Conservation (phyloP, 176 grass and related monocot genomes). For the Themeda triandra region DNA sequence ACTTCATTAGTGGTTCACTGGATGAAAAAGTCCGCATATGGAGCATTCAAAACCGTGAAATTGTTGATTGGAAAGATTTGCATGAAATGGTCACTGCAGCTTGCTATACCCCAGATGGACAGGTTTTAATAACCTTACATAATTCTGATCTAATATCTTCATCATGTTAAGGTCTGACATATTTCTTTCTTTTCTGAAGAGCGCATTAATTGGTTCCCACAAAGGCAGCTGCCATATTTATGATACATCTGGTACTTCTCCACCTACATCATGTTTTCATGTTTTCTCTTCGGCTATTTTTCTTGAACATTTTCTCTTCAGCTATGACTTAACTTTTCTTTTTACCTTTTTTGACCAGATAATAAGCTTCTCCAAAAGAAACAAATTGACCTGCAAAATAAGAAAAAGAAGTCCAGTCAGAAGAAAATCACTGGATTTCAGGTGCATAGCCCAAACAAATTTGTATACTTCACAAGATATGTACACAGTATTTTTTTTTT, state of each 20-base stretch:
- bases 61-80: constrained; percentile 98
- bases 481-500: neutral
- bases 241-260: constrained; percentile 79
- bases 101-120: constrained; percentile 92
- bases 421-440: constrained; percentile 99
- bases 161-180: constrained; percentile 28
- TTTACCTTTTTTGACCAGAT: constrained; percentile 44
- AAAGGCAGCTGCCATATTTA: constrained; percentile 87
- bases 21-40: constrained; percentile 96
- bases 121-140: constrained; percentile 52
- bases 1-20: constrained; percentile 95
- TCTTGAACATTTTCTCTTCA: too few relatives aligned
- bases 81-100: constrained; percentile 98
- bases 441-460: constrained; percentile 41
- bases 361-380: constrained; percentile 85
- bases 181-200: constrained; percentile 51
- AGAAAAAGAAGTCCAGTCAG: constrained; percentile 88
- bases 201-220: constrained; percentile 81
- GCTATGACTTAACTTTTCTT: constrained; percentile 24
- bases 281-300: constrained; percentile 4
- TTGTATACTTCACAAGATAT: neutral
- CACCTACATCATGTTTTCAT: neutral
- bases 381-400: constrained; percentile 87
- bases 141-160: neutral
- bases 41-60: constrained; percentile 86